A percentile compares a stretch with the other conserved stretches of the same genome.
Evolutionary conservation across 495 filamentous ascomycete species (phyloP).

Genomic region (Penicillium parvum): DNA sequence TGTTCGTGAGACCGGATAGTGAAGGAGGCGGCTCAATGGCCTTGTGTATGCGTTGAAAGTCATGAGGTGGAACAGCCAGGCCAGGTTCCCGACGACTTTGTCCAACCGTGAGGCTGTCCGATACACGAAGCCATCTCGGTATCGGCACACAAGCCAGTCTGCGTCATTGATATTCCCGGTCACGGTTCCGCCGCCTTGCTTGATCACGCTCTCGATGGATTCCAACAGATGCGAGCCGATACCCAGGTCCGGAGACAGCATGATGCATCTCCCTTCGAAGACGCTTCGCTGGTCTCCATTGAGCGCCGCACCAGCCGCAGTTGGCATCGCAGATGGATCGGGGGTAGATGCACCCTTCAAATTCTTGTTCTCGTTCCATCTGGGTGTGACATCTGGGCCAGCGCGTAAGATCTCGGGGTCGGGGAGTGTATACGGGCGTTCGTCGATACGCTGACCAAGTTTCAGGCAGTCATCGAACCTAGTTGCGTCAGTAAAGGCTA

Average conservation of each 20-base stretch:
- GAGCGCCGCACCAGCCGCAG: constrained; percentile 34
- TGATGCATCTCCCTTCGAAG: constrained; percentile 53
- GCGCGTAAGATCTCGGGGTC: constrained; percentile 71
- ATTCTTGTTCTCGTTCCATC: constrained; percentile 50
- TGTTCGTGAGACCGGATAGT: constrained; percentile 75
- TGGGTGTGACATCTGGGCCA: constrained; percentile 50
- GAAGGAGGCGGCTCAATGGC: constrained; percentile 72
- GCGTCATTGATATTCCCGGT: constrained; percentile 64
- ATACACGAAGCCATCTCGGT: constrained; percentile 77
- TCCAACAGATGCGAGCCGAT: constrained; percentile 60
- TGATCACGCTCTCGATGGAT: constrained; percentile 66
- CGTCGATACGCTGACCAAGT: constrained; percentile 81
- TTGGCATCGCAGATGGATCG: constrained; percentile 52
- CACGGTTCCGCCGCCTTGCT: constrained; percentile 62
- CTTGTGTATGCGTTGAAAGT: constrained; percentile 83
- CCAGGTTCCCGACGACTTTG: constrained; percentile 84
- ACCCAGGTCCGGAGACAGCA: constrained; percentile 62
- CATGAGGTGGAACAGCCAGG: constrained; percentile 91
- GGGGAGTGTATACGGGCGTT: constrained; percentile 81
- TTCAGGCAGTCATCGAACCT: constrained; percentile 97
- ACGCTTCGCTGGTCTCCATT: constrained; percentile 40
- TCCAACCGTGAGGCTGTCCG: constrained; percentile 64
- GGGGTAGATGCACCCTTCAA: constrained; percentile 72
- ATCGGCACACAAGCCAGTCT: constrained; percentile 81
- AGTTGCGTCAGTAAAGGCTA: constrained; percentile 1